These are phyloP conservation scores for Beauveria medogensis DNA, from an alignment of 2,329 filamentous ascomycete genomes.

Conservation along the genomic window DNA sequence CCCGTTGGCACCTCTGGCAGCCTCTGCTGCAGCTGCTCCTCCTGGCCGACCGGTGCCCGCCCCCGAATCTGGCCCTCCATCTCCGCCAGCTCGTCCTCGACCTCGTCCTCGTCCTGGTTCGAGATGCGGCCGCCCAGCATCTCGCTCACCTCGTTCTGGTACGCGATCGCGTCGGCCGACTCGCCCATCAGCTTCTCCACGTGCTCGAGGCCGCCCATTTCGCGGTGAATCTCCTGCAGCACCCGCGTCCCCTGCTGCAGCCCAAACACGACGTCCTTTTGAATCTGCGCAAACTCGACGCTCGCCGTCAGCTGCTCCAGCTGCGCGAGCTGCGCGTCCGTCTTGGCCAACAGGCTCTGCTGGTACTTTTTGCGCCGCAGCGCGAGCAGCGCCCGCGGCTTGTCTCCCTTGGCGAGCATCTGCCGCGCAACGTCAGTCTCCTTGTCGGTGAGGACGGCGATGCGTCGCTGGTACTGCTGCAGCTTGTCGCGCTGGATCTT, in stretches of 20 bases:
- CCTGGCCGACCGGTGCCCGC: not conserved
- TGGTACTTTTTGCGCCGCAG: constrained; percentile 96
- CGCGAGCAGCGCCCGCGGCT: constrained; percentile 73
- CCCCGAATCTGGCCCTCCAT: constrained; percentile 47
- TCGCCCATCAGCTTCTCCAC: constrained; percentile 96
- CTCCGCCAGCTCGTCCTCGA: constrained; percentile 86
- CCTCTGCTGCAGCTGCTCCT: not conserved
- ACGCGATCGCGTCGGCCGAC: constrained; percentile 80
- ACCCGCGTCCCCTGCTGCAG: constrained; percentile 87
- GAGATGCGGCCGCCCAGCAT: constrained; percentile 84
- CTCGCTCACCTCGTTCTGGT: constrained; percentile 91
- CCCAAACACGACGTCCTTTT: constrained; percentile 92
- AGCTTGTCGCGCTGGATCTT: constrained; percentile 97
- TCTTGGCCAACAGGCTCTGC: constrained; percentile 78
- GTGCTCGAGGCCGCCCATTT: constrained; percentile 91
- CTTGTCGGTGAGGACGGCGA: constrained; percentile 74
- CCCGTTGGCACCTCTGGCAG: constrained; percentile 26
- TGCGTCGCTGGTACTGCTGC: constrained; percentile 89
- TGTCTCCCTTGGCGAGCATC: constrained; percentile 74
- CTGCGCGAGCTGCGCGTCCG: constrained; percentile 88
- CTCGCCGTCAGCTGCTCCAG: constrained; percentile 79
- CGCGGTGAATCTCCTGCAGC: constrained; percentile 80
- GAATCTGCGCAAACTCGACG: constrained; percentile 93
- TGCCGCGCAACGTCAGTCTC: constrained; percentile 81
- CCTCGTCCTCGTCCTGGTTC: constrained; percentile 93